A percentile compares a stretch with the other conserved stretches of the same genome.
Conservation (phyloP, 305 asterid species). For the Fraxinus platypoda region DNA sequence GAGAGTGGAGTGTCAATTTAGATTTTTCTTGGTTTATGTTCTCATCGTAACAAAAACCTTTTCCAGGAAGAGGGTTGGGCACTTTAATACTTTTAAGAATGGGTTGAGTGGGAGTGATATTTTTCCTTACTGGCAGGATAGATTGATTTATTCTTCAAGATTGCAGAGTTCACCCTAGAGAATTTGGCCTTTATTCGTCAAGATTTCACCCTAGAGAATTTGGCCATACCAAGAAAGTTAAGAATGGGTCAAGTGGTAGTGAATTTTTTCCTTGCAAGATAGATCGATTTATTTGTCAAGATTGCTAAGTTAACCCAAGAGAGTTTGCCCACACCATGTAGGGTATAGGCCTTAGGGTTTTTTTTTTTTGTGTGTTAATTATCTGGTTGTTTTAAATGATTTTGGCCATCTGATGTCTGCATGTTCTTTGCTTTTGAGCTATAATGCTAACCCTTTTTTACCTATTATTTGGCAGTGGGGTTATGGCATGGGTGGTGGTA, state of each 20-base stretch:
- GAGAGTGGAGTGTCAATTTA: not conserved
- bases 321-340: not conserved
- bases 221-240: not conserved
- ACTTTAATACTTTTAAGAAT: not conserved
- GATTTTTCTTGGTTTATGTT: not conserved
- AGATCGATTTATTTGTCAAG: not conserved
- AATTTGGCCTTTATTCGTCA: not conserved
- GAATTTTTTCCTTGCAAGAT: not conserved
- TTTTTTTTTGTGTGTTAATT: not conserved
- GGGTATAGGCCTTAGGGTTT: not conserved
- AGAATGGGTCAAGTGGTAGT: not conserved
- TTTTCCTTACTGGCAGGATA: not conserved
- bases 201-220: not conserved
- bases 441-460: conserved; percentile 11
- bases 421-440: not conserved
- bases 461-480: conserved; percentile 71
- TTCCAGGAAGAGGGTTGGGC: not conserved
- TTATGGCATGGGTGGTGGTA: conserved; percentile 78
- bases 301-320: not conserved
- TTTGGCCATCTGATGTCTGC: not conserved
- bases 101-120: not conserved
- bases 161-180: not conserved
- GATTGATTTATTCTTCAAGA: not conserved
- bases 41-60: not conserved
- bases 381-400: not conserved